A percentile compares a stretch with the other conserved stretches of the same genome.
phyloP scores from a whole-genome alignment of 2,329 filamentous ascomycete genomes.

The Biscogniauxia mediterranea region DNA sequence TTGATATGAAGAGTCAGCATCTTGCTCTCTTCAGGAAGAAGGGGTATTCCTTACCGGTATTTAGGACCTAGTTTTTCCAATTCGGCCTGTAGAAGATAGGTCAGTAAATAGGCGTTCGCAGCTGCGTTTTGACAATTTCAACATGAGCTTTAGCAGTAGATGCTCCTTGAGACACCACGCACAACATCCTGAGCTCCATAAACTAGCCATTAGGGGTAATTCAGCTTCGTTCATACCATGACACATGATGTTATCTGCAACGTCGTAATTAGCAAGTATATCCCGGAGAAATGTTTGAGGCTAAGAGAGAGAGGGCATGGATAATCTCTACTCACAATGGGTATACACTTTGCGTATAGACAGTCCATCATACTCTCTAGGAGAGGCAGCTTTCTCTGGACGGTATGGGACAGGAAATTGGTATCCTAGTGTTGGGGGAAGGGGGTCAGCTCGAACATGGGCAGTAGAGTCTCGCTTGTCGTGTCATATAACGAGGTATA shows the following conservation, averaged over 20 bases:
- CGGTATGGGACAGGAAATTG: conserved; percentile 88
- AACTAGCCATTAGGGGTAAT: neutral
- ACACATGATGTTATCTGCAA: conserved; percentile 7
- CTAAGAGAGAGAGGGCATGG: neutral
- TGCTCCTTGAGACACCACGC: conserved; percentile 2
- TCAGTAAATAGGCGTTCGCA: neutral
- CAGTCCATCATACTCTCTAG: conserved; percentile 86
- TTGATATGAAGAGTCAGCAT: neutral
- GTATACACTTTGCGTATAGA: conserved; percentile 86
- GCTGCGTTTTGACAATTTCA: too few relatives aligned
- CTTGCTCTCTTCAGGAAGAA: neutral
- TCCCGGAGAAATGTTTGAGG: neutral
- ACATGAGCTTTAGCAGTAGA: too few relatives aligned
- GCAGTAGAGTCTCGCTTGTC: neutral
- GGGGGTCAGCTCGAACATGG: neutral
- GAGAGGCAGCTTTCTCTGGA: conserved; percentile 85
- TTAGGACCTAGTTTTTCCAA: conserved; percentile 86
- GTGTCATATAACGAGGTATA: neutral
- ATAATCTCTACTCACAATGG: conserved; percentile 57
- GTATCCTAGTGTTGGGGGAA: conserved; percentile 48
- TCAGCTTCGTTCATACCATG: neutral
- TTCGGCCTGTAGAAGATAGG: conserved; percentile 50
- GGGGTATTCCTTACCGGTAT: conserved; percentile 48
- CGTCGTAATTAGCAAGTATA: neutral
- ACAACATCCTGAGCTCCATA: conserved; percentile 7